These are phyloP conservation scores for Coemansia sp. DNA, from an alignment of 192 early-diverging fungal species.

Conservation along the genomic window DNA sequence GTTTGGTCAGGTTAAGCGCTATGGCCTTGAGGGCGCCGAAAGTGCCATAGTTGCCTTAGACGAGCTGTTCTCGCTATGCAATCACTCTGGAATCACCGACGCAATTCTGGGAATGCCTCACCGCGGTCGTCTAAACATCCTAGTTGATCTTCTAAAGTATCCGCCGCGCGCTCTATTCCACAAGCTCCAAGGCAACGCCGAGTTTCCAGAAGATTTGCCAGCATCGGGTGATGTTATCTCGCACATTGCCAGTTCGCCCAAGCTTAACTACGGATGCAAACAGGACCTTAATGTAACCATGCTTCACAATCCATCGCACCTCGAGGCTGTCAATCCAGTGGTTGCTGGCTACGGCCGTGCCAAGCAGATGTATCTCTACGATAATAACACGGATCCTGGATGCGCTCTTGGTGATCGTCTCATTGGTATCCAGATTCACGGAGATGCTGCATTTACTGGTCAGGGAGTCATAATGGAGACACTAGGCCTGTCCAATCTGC, in stretches of 20 bases:
- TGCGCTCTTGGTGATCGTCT: slow-evolving; percentile 92
- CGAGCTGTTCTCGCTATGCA: slow-evolving; percentile 68
- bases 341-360: slow-evolving; percentile 94
- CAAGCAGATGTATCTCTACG: slow-evolving; percentile 81
- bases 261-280: slow-evolving; percentile 63
- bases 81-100: slow-evolving; percentile 70
- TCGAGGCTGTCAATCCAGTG: slow-evolving; percentile 96
- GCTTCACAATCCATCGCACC: slow-evolving; percentile 95
- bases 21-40: slow-evolving; percentile 95
- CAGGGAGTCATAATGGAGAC: slow-evolving; percentile 96
- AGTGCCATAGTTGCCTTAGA: slow-evolving; percentile 92
- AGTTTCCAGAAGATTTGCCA: slow-evolving; percentile 77
- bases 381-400: slow-evolving; percentile 59
- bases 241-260: slow-evolving; percentile 80
- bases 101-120: slow-evolving; percentile 95
- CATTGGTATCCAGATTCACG: slow-evolving; percentile 93
- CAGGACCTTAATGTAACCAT: slow-evolving; percentile 74
- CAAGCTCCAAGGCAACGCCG: slow-evolving; percentile 92
- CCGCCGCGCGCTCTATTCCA: slow-evolving; percentile 81
- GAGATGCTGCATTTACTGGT: slow-evolving; percentile 85
- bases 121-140: slow-evolving; percentile 89
- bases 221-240: slow-evolving; percentile 90
- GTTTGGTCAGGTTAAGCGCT: slow-evolving; percentile 94
- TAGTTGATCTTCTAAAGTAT: slow-evolving; percentile 84
- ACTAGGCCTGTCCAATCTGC: slow-evolving; percentile 91